These are phyloP conservation scores for Paraphaeosphaeria sporulosa DNA, from an alignment of 2,329 filamentous ascomycete species.

Conservation along the genomic window DNA sequence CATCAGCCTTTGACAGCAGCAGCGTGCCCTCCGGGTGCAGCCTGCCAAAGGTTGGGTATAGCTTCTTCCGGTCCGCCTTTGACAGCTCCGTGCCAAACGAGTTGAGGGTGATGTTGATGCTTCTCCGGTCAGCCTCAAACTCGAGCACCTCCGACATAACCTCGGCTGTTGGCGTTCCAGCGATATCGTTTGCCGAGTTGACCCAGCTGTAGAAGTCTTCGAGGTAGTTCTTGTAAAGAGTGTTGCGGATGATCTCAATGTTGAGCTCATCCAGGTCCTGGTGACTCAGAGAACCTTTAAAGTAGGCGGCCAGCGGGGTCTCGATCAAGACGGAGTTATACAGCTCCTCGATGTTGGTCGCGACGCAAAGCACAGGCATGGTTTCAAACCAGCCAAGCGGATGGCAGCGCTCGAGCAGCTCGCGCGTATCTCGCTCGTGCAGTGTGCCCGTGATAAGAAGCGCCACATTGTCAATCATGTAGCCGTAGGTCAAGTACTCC, in stretches of 20 bases:
- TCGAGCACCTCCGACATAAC: constrained; percentile 96
- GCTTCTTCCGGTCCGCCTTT: constrained; percentile 92
- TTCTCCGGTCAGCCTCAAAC: constrained; percentile 94
- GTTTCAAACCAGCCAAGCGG: constrained; percentile 99
- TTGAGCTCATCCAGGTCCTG: constrained; percentile 98
- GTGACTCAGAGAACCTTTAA: constrained; percentile 95
- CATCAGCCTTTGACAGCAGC: constrained; percentile 94
- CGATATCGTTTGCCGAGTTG: constrained; percentile 85
- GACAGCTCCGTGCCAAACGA: constrained; percentile 96
- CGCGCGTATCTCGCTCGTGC: constrained; percentile 94
- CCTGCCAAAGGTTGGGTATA: constrained; percentile 91
- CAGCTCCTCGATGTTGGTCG: constrained; percentile 97
- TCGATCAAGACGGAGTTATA: constrained; percentile 98
- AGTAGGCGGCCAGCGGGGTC: constrained; percentile 93
- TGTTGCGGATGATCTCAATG: constrained; percentile 99
- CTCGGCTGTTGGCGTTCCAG: constrained; percentile 86
- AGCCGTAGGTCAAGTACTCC: constrained; percentile 97
- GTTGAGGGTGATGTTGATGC: constrained; percentile 99
- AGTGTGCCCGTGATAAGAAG: constrained; percentile 97
- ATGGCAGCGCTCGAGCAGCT: constrained; percentile 94
- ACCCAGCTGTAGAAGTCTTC: constrained; percentile 97
- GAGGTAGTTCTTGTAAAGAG: constrained; percentile 98
- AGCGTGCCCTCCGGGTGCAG: constrained; percentile 93
- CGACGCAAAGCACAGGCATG: constrained; percentile 96
- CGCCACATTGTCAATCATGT: constrained; percentile 99